These are phyloP conservation scores for Russula ochroleuca DNA, from an alignment of 768 basidiomycete species.

Conservation along the genomic window DNA sequence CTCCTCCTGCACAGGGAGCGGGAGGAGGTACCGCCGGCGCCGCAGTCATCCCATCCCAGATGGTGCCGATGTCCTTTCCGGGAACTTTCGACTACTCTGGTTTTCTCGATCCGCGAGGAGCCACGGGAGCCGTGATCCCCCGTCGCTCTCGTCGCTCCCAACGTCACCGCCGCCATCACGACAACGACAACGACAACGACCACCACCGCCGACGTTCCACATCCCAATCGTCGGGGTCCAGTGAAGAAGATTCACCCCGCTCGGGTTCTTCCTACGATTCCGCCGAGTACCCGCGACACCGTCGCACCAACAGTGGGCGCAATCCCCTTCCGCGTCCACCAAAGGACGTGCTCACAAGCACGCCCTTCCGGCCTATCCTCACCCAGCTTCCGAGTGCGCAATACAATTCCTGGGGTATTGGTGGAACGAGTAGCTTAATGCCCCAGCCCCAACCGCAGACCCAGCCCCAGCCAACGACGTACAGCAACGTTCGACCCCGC, in stretches of 20 bases:
- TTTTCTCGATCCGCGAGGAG: not conserved
- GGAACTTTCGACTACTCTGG: constrained; percentile 6
- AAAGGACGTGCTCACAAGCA: constrained; percentile 51
- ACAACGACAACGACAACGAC: not conserved
- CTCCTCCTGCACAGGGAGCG: not conserved
- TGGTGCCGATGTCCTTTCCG: constrained; percentile 6
- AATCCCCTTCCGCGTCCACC: constrained; percentile 69
- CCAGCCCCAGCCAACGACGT: constrained; percentile 5
- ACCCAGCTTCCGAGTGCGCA: constrained; percentile 41
- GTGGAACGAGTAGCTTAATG: not conserved
- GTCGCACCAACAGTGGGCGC: constrained; percentile 8
- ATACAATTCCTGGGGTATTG: constrained; percentile 32
- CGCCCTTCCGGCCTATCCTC: constrained; percentile 54
- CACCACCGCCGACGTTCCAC: constrained; percentile 12
- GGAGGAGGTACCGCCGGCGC: not conserved
- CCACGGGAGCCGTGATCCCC: not conserved
- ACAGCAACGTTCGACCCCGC: constrained; percentile 6
- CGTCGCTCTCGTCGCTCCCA: constrained; percentile 15
- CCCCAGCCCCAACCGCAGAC: not conserved
- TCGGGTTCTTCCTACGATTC: constrained; percentile 14
- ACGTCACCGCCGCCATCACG: not conserved
- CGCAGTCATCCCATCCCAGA: constrained; percentile 10
- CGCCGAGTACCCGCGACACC: constrained; percentile 5
- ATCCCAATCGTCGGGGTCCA: constrained; percentile 11
- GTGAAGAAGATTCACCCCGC: not conserved